Percentiles rank a stretch among this genome's conserved stretches.
Conservation (phyloP, 2,329 filamentous ascomycete species). For the Ascochyta koolunga region DNA sequence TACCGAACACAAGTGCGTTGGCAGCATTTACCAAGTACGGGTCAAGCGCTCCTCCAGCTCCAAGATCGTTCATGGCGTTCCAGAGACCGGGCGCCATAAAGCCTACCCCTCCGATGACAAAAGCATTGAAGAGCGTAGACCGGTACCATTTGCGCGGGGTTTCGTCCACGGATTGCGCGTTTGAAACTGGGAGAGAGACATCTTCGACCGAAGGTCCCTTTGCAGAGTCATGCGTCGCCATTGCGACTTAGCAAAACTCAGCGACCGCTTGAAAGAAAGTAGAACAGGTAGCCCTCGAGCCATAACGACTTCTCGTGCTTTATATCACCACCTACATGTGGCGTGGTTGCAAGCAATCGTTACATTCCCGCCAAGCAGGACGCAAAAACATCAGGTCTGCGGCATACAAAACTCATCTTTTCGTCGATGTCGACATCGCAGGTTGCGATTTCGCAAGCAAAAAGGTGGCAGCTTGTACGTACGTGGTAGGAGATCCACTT, state of each 20-base stretch:
- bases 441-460: constrained; percentile 17
- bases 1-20: constrained; percentile 58
- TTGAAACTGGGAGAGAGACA: constrained; percentile 14
- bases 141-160: constrained; percentile 53
- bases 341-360: constrained; percentile 8
- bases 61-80: constrained; percentile 62
- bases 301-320: neutral
- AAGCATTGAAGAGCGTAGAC: constrained; percentile 60
- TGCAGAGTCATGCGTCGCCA: constrained; percentile 13
- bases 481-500: constrained; percentile 8
- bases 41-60: constrained; percentile 59
- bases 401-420: constrained; percentile 10
- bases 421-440: constrained; percentile 22
- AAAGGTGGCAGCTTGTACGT: constrained; percentile 10
- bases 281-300: neutral
- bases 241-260: neutral
- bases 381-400: neutral
- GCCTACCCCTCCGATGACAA: constrained; percentile 59
- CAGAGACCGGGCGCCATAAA: constrained; percentile 60
- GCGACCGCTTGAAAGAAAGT: neutral
- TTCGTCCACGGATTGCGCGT: constrained; percentile 10
- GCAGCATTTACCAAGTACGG: constrained; percentile 60
- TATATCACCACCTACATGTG: neutral
- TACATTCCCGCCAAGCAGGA: constrained; percentile 13
- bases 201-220: constrained; percentile 20